phyloP scores from a whole-genome alignment of 768 basidiomycete species.

The Filobasidium wieringae region DNA sequence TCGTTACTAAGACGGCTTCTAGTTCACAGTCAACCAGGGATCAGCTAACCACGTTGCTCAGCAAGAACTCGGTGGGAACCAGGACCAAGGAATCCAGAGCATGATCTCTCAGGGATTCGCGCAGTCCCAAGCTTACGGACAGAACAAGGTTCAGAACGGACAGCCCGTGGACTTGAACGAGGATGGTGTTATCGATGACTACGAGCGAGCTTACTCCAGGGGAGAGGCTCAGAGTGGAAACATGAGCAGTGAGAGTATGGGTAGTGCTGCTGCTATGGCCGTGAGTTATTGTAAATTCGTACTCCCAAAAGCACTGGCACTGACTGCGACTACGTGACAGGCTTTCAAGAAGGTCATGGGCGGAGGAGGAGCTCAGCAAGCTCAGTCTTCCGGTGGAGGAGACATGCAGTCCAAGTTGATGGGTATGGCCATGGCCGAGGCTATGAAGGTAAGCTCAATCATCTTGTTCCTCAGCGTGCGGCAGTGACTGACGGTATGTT shows the following conservation, averaged over 20 bases:
- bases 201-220: constrained; percentile 52
- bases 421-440: constrained; percentile 73
- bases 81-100: neutral
- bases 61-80: constrained; percentile 46
- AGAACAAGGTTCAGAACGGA: constrained; percentile 40
- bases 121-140: constrained; percentile 12
- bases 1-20: too few relatives aligned
- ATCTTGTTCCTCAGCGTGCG: neutral
- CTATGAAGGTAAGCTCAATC: constrained; percentile 29
- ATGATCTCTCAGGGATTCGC: constrained; percentile 8
- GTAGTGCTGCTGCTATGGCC: constrained; percentile 57
- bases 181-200: constrained; percentile 50
- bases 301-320: too few relatives aligned
- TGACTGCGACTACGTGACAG: too few relatives aligned
- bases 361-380: constrained; percentile 32
- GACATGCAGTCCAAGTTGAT: constrained; percentile 50
- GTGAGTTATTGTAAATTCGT: too few relatives aligned
- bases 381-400: constrained; percentile 39
- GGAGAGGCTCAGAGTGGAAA: constrained; percentile 42
- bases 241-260: constrained; percentile 45
- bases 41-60: constrained; percentile 52
- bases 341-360: constrained; percentile 53
- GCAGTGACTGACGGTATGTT: neutral
- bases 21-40: constrained; percentile 50
- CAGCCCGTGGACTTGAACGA: constrained; percentile 58